Evolutionary conservation across 75 land plant genomes (phyloP).

Genomic region (Cupressus sempervirens): DNA sequence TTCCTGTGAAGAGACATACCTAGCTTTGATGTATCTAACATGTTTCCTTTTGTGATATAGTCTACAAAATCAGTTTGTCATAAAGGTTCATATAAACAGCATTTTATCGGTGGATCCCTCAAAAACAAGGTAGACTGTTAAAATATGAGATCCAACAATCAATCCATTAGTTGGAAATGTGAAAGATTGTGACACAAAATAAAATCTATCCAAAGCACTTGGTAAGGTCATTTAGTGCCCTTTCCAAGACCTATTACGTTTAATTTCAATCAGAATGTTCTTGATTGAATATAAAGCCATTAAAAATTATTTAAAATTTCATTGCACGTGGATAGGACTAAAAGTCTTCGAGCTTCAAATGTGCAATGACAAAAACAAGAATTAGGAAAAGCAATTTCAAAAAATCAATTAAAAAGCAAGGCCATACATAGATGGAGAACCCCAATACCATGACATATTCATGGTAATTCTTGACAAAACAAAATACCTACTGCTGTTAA

Average conservation of each 20-base stretch:
- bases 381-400: not conserved
- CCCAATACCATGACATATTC: not conserved
- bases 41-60: not conserved
- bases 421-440: not conserved
- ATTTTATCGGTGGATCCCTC: not conserved
- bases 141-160: not conserved
- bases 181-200: not conserved
- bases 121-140: not conserved
- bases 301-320: not conserved
- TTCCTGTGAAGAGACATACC: not conserved
- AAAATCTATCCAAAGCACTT: not conserved
- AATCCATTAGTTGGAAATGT: not conserved
- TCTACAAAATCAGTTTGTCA: not conserved
- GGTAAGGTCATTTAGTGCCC: not conserved
- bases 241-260: not conserved
- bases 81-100: not conserved
- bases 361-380: not conserved
- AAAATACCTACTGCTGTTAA: no score
- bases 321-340: not conserved
- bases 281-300: not conserved
- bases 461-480: not conserved
- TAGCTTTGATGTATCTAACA: not conserved
- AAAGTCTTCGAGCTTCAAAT: not conserved
- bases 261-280: not conserved
- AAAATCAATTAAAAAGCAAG: not conserved